Evolutionary conservation across 768 basidiomycete genomes (phyloP).

Genomic region (Suillus fuscotomentosus): DNA sequence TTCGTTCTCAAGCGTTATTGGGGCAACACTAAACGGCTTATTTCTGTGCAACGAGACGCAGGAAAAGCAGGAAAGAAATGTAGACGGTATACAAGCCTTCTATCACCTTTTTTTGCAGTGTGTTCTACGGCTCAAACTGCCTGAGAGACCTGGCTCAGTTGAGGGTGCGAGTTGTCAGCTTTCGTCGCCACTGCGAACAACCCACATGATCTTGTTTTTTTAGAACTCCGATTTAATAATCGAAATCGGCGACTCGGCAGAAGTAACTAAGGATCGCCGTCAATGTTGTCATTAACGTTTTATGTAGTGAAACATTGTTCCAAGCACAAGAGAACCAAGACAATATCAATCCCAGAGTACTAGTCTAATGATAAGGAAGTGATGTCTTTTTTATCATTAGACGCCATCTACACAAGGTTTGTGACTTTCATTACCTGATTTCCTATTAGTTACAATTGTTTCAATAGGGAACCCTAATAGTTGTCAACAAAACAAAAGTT

Average conservation of each 20-base stretch:
- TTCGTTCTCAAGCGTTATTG: conserved; percentile 42
- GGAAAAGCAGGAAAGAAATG: conserved; percentile 34
- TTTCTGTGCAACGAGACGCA: conserved; percentile 42
- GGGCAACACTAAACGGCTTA: conserved; percentile 45
- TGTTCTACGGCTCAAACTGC: conserved; percentile 34
- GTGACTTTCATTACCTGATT: conserved; percentile 26
- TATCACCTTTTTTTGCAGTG: conserved; percentile 36
- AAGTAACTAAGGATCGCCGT: background rate
- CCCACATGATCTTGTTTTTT: conserved; percentile 21
- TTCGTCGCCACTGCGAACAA: conserved; percentile 29
- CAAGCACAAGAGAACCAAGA: background rate
- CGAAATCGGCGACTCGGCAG: conserved; percentile 21
- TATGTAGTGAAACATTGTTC: background rate
- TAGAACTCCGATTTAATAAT: conserved; percentile 24
- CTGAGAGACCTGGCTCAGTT: conserved; percentile 38
- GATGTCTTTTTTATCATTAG: background rate
- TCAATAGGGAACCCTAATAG: conserved; percentile 35
- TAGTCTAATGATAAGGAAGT: background rate
- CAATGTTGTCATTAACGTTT: background rate
- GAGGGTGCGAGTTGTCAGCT: conserved; percentile 36
- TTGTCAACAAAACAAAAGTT: conserved; percentile 38
- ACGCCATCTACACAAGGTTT: background rate
- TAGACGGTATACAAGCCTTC: conserved; percentile 39
- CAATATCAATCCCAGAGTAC: too few relatives aligned
- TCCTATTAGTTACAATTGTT: conserved; percentile 29